A percentile compares a stretch with the other conserved stretches of the same genome.
phyloP scores from a whole-genome alignment of 495 filamentous ascomycete species.

The Entonaema liquescens region DNA sequence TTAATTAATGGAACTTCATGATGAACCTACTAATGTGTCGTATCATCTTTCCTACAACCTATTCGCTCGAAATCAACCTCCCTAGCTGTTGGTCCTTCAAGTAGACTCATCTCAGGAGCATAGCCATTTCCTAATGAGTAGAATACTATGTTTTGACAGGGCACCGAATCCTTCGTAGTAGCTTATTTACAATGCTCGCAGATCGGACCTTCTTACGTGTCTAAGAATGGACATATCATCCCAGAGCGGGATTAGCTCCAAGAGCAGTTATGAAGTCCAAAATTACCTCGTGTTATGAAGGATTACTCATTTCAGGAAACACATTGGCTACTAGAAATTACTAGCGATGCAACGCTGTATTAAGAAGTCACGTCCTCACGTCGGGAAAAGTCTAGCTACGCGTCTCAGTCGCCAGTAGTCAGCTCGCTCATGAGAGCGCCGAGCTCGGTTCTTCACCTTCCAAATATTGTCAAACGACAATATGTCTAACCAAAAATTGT shows the following conservation, averaged over 20 bases:
- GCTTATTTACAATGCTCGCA: conserved; percentile 13
- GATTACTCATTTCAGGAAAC: neutral
- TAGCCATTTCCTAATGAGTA: conserved; percentile 1
- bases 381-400: neutral
- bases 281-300: neutral
- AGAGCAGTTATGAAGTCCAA: neutral
- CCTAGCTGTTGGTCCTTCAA: conserved; percentile 6
- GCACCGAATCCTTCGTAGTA: conserved; percentile 31
- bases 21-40: neutral
- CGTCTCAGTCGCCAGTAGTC: neutral
- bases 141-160: conserved; percentile 16
- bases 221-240: neutral
- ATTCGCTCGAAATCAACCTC: neutral
- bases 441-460: neutral
- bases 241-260: neutral
- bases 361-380: neutral
- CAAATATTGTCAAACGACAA: neutral
- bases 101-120: conserved; percentile 11
- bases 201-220: conserved; percentile 15
- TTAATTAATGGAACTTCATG: neutral
- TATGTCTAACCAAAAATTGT: neutral
- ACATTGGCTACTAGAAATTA: neutral
- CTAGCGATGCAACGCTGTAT: neutral
- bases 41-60: neutral
- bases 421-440: neutral